Base-by-base conservation (phyloP, 768 basidiomycete species). In the Lenzites betulinus region DNA sequence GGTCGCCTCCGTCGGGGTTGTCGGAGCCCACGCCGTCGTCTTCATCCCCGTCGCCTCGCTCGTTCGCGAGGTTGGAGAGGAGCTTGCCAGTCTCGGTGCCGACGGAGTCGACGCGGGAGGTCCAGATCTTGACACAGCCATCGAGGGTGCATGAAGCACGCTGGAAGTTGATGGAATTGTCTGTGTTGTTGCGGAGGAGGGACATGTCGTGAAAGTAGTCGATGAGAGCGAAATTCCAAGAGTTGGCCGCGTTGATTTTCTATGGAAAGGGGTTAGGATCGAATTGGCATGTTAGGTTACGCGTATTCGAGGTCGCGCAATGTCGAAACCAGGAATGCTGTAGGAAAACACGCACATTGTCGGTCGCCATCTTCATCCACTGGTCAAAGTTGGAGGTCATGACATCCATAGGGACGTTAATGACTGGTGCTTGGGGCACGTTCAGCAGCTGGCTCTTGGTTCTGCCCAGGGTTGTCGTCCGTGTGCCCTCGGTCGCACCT, bases 331-430 rank as follows among this genome's bases (percentile, higher is more conserved):
- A n/a, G n/a, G n/a, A n/a, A n/a, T n/a, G n/a, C n/a, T n/a, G n/a
- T n/a, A 13, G 18, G 18, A 59, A 25, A 43, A n/a, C 22, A 78
- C 86, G 67, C 71, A 98, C 97, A 74, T 98, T 98, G 71, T 98
- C 96, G 2, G 96, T 98, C 1, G 95, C 95, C 87, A 98, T 88
- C 80, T 98, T 98, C 96, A 99, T 98, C 97, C 97, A 98, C 74
- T 98, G 95, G 73, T 99, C 97, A 69, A 89, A 97, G 67, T 95
- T 97, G 39, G 87, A 89, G 75, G 81, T 92, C 85, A 92, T 92
- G n/a, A 94, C 83, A 64, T 95, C 92, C 65, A 88, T 75, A 0
- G 89, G 81, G 20, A 88, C 83, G 43, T 87, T 81, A 26, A 86
- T 83, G 1, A 75, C 72, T 2, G 84, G 84, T 8, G 85, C 79